Evolutionary conservation across 192 early-diverging fungal genomes (phyloP).

Genomic region (Backusella mclennaniae): DNA sequence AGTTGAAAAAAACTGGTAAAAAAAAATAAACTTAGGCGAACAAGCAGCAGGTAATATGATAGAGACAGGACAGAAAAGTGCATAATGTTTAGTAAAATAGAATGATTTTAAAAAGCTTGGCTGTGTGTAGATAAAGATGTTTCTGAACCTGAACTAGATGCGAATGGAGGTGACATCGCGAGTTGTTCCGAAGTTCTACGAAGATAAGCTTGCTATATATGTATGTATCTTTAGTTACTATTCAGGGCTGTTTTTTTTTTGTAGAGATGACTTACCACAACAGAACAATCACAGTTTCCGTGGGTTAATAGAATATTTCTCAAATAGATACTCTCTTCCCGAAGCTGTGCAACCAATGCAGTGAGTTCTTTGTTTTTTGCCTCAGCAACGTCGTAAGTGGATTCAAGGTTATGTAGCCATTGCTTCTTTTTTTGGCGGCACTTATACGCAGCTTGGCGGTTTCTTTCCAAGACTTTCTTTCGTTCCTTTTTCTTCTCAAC

Average conservation of each 20-base stretch:
- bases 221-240: not conserved
- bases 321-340: conserved; percentile 26
- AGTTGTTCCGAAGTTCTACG: conserved; percentile 10
- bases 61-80: not conserved
- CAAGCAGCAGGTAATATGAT: not conserved
- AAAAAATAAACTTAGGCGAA: not conserved
- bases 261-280: conserved; percentile 16
- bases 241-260: not conserved
- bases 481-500: conserved; percentile 17
- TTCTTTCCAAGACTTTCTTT: conserved; percentile 23
- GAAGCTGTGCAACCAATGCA: conserved; percentile 18
- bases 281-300: conserved; percentile 27
- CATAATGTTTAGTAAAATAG: not conserved
- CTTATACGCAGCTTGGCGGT: conserved; percentile 28
- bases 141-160: not conserved
- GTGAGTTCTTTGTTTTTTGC: conserved; percentile 25
- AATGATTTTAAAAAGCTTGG: not conserved
- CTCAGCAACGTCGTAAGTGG: conserved; percentile 18
- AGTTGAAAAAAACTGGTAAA: not conserved
- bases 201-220: conserved; percentile 12
- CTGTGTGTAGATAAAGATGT: not conserved
- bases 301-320: conserved; percentile 29
- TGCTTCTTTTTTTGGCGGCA: conserved; percentile 37
- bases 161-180: not conserved
- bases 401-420: conserved; percentile 30